These are phyloP conservation scores for Scleromitrula shiraiana DNA, from an alignment of 2,329 filamentous ascomycete species.

Conservation along the genomic window DNA sequence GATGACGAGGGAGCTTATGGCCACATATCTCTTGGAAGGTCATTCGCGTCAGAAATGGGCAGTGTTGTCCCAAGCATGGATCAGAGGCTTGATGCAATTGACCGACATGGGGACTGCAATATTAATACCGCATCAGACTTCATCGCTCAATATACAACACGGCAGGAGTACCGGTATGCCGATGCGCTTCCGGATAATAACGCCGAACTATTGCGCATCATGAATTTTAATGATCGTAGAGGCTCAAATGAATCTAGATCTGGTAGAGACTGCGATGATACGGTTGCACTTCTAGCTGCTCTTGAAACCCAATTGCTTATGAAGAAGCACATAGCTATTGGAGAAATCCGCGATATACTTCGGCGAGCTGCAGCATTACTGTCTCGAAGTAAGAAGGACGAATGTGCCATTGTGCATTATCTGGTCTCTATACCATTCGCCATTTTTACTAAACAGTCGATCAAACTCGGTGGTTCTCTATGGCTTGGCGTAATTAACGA, in stretches of 20 bases:
- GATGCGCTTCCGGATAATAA: conserved; percentile 65
- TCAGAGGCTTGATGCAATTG: conserved; percentile 75
- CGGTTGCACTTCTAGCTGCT: conserved; percentile 58
- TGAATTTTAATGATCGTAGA: conserved; percentile 45
- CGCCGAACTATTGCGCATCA: conserved; percentile 54
- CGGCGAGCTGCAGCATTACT: conserved; percentile 79
- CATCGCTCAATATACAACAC: conserved; percentile 91
- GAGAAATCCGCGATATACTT: conserved; percentile 72
- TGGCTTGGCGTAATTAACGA: conserved; percentile 98
- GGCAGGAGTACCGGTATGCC: conserved; percentile 88
- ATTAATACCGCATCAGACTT: conserved; percentile 95
- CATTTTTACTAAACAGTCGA: conserved; percentile 88
- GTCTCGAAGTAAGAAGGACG: conserved; percentile 67
- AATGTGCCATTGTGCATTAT: conserved; percentile 73
- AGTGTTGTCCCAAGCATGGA: conserved; percentile 79
- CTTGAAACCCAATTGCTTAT: conserved; percentile 64
- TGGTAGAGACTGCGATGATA: conserved; percentile 48
- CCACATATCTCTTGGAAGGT: conserved; percentile 84
- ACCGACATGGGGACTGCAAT: conserved; percentile 61
- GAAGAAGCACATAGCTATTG: conserved; percentile 61
- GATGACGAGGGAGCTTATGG: conserved; percentile 87
- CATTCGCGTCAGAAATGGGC: conserved; percentile 90
- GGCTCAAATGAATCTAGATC: conserved; percentile 35
- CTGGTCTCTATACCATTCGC: conserved; percentile 89
- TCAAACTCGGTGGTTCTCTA: conserved; percentile 88